phyloP scores from a whole-genome alignment of 768 basidiomycete species.

The Sporobolomyces roseus region DNA sequence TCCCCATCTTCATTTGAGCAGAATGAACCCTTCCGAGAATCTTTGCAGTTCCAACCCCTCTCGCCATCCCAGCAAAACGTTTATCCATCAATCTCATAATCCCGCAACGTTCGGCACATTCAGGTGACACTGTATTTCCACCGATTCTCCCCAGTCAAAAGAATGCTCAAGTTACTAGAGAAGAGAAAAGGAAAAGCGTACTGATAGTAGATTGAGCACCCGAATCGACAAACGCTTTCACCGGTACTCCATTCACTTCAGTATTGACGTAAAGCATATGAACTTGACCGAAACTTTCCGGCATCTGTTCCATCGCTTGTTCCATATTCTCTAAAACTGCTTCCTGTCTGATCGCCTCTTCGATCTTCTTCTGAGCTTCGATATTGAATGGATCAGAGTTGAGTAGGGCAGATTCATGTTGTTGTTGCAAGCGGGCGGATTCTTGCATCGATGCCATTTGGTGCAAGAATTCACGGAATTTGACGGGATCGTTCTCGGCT shows the following conservation, averaged over 20 bases:
- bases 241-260: constrained; percentile 82
- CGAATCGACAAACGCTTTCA: constrained; percentile 97
- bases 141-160: background rate
- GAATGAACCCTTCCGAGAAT: constrained; percentile 92
- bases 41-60: constrained; percentile 88
- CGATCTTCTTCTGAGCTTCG: constrained; percentile 87
- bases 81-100: constrained; percentile 90
- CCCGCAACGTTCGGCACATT: constrained; percentile 50
- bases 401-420: constrained; percentile 57
- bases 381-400: constrained; percentile 87
- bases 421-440: constrained; percentile 56
- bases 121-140: constrained; percentile 19
- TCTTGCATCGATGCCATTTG: constrained; percentile 44
- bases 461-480: constrained; percentile 69
- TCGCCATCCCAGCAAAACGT: constrained; percentile 80
- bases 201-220: constrained; percentile 97
- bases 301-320: constrained; percentile 70
- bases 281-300: constrained; percentile 72
- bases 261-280: constrained; percentile 94
- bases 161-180: background rate
- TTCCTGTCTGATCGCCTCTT: constrained; percentile 84
- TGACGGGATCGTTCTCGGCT: constrained; percentile 62
- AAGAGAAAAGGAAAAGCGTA: constrained; percentile 50
- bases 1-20: constrained; percentile 76
- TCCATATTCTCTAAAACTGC: constrained; percentile 87